phyloP scores from a whole-genome alignment of 352 stramenopile species.

The Phytophthora quininea region DNA sequence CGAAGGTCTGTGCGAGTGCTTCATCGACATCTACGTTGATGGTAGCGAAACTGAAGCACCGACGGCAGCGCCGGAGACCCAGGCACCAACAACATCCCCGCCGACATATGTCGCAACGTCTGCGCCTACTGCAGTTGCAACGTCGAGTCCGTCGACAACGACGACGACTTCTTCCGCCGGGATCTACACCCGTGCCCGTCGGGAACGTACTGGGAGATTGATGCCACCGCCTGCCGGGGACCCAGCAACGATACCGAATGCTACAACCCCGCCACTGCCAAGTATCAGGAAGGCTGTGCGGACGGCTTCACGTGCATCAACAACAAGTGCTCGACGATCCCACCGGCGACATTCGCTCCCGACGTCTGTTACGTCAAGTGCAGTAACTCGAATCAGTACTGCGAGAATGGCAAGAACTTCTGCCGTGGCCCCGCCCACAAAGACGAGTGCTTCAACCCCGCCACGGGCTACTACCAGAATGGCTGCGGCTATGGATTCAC shows the following conservation, averaged over 20 bases:
- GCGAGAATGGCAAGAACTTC: conserved; percentile 18
- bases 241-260: conserved; percentile 28
- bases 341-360: conserved; percentile 23
- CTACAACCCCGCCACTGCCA: conserved; percentile 37
- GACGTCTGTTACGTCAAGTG: conserved; percentile 34
- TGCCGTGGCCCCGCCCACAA: conserved; percentile 21
- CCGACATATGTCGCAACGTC: too few relatives aligned
- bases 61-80: not conserved
- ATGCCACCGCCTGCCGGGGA: conserved; percentile 23
- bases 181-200: conserved; percentile 24
- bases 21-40: conserved; percentile 22
- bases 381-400: conserved; percentile 25
- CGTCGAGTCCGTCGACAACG: not conserved
- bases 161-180: not conserved
- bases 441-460: conserved; percentile 40
- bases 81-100: too few relatives aligned
- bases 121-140: conserved; percentile 2
- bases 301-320: conserved; percentile 35
- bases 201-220: conserved; percentile 33
- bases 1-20: conserved; percentile 32
- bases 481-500: conserved; percentile 35
- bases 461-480: conserved; percentile 26
- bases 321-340: conserved; percentile 37
- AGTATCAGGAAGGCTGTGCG: conserved; percentile 35
- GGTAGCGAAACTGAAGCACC: too few relatives aligned